Evolutionary conservation across 345 rosid genomes (phyloP), one percentile per base, ranked within the genome.

Genomic region (Anastatica hierochuntica): DNA sequence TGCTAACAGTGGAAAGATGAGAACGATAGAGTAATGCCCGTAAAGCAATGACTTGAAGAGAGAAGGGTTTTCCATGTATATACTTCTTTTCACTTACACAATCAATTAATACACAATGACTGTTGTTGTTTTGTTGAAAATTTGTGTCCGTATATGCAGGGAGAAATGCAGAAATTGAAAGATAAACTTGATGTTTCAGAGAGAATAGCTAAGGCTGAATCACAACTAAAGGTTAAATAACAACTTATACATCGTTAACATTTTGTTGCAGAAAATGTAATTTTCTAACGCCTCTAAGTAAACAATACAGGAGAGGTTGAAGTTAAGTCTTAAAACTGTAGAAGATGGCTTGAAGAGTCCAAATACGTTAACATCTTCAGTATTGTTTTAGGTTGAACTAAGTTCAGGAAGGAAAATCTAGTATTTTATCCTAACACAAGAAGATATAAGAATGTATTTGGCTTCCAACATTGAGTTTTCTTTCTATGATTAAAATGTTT

Each of bases 1-100:
- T 54, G 98, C 98, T 48, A 92, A 88, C 53, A 81, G 56, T 88
- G 98, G 98, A 92, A 92, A 68, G 96, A 81, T 77, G 98, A 88
- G 43, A 81, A 79, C 49, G 88, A 77, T 64, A 79, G 76, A 77
- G 95, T 92, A 10, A 92, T 92, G 84, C 95, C 96, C 0, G 83
- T 92, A 45, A 84, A 67, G 73, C 77, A 85, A 66, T 88, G 96
- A 95, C 81, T 88, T 36, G 88, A 83, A 69, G 94, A 88, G 69
- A 81, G 96, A 74, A 79, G 79, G 71, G 15, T 92, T 40, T 59
- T 85, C 40, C 98, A 88, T 90, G 96, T 90, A 75, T 12, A 44
- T 31, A 18, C 58, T n/a, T n/a, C n/a, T n/a, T n/a, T 24, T 3
- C 27, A n/a, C 27, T 59, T 60, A 12, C 57, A 30, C n/a, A 29